These are phyloP conservation scores for Ottelia alismoides DNA, from an alignment of 106 monocot species.

Conservation along the genomic window DNA sequence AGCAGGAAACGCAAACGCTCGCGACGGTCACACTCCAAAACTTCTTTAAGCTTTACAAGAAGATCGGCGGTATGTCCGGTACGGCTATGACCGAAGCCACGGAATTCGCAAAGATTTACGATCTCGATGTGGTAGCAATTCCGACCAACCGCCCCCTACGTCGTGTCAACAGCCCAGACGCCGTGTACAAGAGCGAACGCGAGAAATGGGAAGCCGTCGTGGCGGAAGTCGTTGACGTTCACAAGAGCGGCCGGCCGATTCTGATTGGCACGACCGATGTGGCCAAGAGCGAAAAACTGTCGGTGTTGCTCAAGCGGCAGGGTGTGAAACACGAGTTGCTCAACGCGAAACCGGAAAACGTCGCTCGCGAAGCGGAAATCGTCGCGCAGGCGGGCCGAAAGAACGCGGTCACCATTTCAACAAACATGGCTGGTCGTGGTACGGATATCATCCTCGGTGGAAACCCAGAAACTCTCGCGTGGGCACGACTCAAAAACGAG, in stretches of 20 bases:
- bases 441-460: constrained; percentile 2
- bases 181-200: background rate
- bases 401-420: background rate
- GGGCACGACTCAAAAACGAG: too few relatives aligned
- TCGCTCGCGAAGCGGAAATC: background rate
- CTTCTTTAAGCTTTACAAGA: background rate
- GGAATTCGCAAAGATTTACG: background rate
- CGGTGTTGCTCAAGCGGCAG: background rate
- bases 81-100: background rate
- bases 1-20: background rate
- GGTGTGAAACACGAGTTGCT: background rate
- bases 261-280: background rate
- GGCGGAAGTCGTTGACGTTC: background rate
- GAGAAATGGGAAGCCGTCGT: background rate
- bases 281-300: background rate
- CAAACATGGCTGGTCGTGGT: constrained; percentile 2
- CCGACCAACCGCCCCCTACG: background rate
- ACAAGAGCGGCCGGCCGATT: background rate
- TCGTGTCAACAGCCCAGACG: background rate
- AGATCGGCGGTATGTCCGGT: background rate
- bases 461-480: too few relatives aligned
- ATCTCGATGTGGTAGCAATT: background rate
- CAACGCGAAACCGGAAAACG: background rate
- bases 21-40: background rate
- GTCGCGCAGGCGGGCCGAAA: background rate